These are phyloP conservation scores for Penicillium glabrum DNA, from an alignment of 2,329 filamentous ascomycete species.

Conservation along the genomic window DNA sequence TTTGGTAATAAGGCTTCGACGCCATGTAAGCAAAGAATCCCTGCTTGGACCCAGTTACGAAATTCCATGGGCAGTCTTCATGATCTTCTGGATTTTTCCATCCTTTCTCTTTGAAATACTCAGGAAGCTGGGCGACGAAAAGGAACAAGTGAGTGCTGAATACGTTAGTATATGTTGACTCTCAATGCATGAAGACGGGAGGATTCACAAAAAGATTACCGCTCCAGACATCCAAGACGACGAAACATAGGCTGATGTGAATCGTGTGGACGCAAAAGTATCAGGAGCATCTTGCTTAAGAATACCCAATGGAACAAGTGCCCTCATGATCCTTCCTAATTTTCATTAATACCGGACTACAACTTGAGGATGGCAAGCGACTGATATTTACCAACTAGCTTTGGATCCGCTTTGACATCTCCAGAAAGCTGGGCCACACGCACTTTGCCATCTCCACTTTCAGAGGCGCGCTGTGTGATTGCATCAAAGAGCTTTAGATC, in stretches of 20 bases:
- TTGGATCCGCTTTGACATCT: background rate
- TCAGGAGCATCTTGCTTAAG: no score
- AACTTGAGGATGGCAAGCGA: background rate
- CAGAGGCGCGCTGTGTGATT: background rate
- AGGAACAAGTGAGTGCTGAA: background rate
- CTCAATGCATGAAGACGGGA: background rate
- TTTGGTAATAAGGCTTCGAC: constrained; percentile 6
- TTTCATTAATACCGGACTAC: background rate
- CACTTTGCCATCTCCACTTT: background rate
- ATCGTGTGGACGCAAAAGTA: no score
- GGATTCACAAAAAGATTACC: background rate
- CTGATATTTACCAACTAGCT: background rate
- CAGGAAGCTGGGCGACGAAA: background rate
- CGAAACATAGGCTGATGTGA: no score
- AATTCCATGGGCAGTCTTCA: background rate
- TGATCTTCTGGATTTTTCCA: constrained; percentile 2
- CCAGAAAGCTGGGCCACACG: background rate
- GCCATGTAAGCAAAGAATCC: constrained; percentile 5
- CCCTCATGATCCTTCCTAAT: constrained; percentile 1
- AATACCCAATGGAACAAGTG: background rate
- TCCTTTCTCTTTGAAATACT: constrained; percentile 1
- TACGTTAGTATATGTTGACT: background rate
- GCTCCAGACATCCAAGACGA: background rate
- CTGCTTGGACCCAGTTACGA: background rate
- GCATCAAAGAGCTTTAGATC: constrained; percentile 3